These are phyloP conservation scores for Chenopodium suecicum DNA, from an alignment of 148 eudicot species.

Conservation along the genomic window DNA sequence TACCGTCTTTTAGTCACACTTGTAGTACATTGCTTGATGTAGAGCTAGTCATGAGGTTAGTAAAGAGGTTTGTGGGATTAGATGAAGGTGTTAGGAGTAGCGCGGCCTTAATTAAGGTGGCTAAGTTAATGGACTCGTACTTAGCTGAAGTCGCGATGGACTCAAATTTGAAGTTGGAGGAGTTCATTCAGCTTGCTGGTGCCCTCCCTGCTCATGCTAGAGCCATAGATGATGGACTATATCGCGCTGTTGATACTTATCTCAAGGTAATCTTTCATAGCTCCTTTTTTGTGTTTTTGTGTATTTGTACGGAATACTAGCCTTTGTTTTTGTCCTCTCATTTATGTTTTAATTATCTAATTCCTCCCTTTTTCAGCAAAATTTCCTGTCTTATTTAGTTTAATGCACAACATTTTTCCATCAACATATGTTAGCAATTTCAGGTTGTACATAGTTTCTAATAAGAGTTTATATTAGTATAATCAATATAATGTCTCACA, in stretches of 20 bases:
- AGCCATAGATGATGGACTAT: slow-evolving; percentile 62
- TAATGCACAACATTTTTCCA: not conserved
- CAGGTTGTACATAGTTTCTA: too few relatives aligned
- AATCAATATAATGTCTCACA: not conserved
- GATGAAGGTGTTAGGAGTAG: slow-evolving; percentile 56
- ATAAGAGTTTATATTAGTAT: not conserved
- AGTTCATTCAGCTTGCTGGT: slow-evolving; percentile 62
- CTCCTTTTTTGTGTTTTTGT: not conserved
- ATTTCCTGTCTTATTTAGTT: not conserved
- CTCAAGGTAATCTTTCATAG: slow-evolving; percentile 53
- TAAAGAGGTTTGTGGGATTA: slow-evolving; percentile 44
- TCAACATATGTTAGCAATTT: not conserved
- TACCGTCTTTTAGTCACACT: slow-evolving; percentile 76
- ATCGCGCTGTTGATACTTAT: slow-evolving; percentile 80
- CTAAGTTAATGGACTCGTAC: slow-evolving; percentile 67
- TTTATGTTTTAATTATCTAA: not conserved
- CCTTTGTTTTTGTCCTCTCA: not conserved
- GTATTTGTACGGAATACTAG: too few relatives aligned
- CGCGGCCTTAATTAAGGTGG: slow-evolving; percentile 58
- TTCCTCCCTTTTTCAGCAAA: too few relatives aligned
- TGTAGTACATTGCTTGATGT: slow-evolving; percentile 69
- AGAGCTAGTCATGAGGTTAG: slow-evolving; percentile 58
- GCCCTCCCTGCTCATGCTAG: slow-evolving; percentile 77
- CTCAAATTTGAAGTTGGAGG: slow-evolving; percentile 45
- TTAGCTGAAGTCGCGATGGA: slow-evolving; percentile 76